These are phyloP conservation scores for Zalerion maritima DNA, from an alignment of 495 filamentous ascomycete genomes.

Conservation along the genomic window DNA sequence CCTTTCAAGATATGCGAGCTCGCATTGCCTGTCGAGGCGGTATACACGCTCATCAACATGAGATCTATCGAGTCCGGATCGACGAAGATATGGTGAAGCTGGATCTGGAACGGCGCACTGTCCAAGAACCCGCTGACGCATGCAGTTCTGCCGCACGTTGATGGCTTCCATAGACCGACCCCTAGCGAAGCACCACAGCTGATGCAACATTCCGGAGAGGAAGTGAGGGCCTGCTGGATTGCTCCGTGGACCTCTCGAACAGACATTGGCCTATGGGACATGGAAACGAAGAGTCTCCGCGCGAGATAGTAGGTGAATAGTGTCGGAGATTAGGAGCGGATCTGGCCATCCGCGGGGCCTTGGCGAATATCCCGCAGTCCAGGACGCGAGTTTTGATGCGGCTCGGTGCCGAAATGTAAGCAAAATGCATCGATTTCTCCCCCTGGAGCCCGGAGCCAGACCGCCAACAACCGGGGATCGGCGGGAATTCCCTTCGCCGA, in stretches of 20 bases:
- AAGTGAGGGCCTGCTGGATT: not conserved
- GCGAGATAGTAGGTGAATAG: not conserved
- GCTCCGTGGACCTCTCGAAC: not conserved
- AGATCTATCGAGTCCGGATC: conserved; percentile 3
- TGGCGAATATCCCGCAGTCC: not conserved
- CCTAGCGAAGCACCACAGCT: not conserved
- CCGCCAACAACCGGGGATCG: too few relatives aligned
- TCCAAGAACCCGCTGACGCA: not conserved
- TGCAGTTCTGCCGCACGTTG: not conserved
- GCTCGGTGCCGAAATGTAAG: too few relatives aligned
- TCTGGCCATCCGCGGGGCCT: not conserved
- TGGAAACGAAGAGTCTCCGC: not conserved
- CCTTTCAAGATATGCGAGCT: conserved; percentile 1
- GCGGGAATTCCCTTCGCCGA: too few relatives aligned
- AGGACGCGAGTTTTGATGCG: too few relatives aligned
- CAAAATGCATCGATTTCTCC: too few relatives aligned
- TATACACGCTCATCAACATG: conserved; percentile 1
- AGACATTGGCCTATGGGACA: not conserved
- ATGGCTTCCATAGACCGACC: conserved; percentile 3
- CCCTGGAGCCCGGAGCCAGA: too few relatives aligned
- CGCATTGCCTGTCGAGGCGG: not conserved
- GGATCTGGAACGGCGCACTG: conserved; percentile 1
- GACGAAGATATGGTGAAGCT: conserved; percentile 2
- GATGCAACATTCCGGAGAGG: not conserved
- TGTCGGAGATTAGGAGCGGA: not conserved